These are phyloP conservation scores for Lepidium africanum DNA, from an alignment of 345 rosid species.

Conservation along the genomic window DNA sequence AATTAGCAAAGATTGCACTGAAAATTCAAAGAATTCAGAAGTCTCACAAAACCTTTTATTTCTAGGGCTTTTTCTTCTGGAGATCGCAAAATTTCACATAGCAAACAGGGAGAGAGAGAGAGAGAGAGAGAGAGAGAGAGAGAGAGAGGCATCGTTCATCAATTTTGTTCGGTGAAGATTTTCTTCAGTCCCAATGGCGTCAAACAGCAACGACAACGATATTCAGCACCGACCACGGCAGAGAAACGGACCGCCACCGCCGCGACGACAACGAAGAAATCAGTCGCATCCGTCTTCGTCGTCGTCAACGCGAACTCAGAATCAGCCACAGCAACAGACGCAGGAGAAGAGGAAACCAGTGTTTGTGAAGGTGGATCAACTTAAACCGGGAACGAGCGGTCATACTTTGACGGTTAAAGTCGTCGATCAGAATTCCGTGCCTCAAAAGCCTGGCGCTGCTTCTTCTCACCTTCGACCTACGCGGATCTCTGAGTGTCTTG, in stretches of 20 bases:
- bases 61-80: slow-evolving; percentile 18
- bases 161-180: background rate
- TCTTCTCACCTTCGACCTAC: slow-evolving; percentile 37
- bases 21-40: background rate
- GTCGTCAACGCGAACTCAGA: slow-evolving; percentile 14
- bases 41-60: background rate
- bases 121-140: too few relatives aligned
- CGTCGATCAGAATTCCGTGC: slow-evolving; percentile 38
- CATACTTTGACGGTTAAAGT: slow-evolving; percentile 58
- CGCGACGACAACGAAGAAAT: slow-evolving; percentile 20
- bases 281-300: slow-evolving; percentile 15
- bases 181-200: slow-evolving; percentile 19
- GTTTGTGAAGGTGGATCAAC: slow-evolving; percentile 54
- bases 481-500: slow-evolving; percentile 60
- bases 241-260: slow-evolving; percentile 26
- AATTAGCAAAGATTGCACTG: slow-evolving; percentile 13
- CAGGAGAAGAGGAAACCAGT: slow-evolving; percentile 59
- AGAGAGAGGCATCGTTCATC: background rate
- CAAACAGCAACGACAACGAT: slow-evolving; percentile 18
- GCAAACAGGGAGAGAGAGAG: too few relatives aligned
- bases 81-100: background rate
- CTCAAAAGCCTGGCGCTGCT: slow-evolving; percentile 35
- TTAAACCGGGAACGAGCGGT: slow-evolving; percentile 61
- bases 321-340: slow-evolving; percentile 12
- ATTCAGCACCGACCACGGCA: slow-evolving; percentile 15